phyloP scores from a whole-genome alignment of 139 green algal genomes.

The Diplosphaera chodatii region DNA sequence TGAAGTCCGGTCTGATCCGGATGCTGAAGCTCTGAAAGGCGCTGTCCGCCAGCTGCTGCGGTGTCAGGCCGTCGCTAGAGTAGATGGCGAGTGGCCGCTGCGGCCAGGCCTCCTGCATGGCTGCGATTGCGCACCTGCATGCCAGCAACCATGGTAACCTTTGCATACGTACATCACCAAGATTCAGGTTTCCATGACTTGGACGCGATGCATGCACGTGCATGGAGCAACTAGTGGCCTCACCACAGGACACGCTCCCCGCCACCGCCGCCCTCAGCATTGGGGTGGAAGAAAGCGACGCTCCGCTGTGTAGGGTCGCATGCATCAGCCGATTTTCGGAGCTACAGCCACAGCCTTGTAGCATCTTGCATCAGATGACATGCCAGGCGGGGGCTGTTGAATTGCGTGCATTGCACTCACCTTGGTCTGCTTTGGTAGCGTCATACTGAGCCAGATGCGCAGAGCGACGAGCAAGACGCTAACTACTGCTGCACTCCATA shows the following conservation, averaged over 20 bases:
- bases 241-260: slow-evolving; percentile 94
- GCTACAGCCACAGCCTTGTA: too few species aligned
- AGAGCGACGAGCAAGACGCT: too few species aligned
- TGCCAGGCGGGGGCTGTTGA: too few species aligned
- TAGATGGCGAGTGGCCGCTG: slow-evolving; percentile 61
- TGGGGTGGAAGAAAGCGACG: slow-evolving; percentile 92
- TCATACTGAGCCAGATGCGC: neutral
- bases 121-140: slow-evolving; percentile 50
- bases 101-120: slow-evolving; percentile 23
- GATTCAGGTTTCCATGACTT: too few species aligned
- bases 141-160: neutral
- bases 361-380: too few species aligned
- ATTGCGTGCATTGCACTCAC: too few species aligned
- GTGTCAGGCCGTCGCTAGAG: slow-evolving; percentile 34
- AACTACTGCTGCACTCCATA: too few species aligned
- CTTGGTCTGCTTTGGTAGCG: neutral
- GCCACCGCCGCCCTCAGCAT: slow-evolving; percentile 83
- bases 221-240: neutral
- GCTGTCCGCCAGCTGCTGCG: slow-evolving; percentile 37
- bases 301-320: slow-evolving; percentile 41
- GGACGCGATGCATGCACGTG: too few species aligned
- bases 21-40: slow-evolving; percentile 66
- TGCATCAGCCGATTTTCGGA: too few species aligned
- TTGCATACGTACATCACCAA: too few species aligned
- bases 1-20: slow-evolving; percentile 28